Base-by-base conservation (phyloP, 177 flowering plant species). In the Telopea speciosissima region DNA sequence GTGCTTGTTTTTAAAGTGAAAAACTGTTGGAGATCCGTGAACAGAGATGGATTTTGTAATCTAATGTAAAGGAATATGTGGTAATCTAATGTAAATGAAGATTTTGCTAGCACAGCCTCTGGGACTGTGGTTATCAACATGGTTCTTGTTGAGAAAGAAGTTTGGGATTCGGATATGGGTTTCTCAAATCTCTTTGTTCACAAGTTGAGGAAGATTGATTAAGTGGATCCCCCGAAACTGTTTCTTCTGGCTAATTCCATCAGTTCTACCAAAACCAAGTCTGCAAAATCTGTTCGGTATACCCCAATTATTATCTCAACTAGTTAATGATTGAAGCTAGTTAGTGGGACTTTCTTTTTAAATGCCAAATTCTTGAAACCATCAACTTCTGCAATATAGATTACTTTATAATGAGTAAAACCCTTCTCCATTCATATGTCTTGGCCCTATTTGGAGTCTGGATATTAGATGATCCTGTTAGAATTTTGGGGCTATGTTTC, bases 71-170 rank as follows among this genome's bases (percentile, higher is more conserved):
- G n/a, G n/a, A n/a, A n/a, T n/a, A n/a, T n/a, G n/a, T n/a, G n/a
- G n/a, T n/a, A n/a, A n/a, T 33, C 85, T 25, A 85, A 87, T 77
- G 58, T 87, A 69, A 74, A 78, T 62, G 81, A 82, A 69, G 84
- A 73, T 61, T 74, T 81, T 26, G 73, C 81, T 56, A 60, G 69
- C 62, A 45, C 82, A 63, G 69, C 74, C 63, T 71, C 69, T 62
- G 82, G 78, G 31, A 81, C 63, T 36, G 28, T 68, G 44, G 65
- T 26, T 54, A 56, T 82, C 36, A 62, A 86, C 66, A 78, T 91
- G 87, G 78, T 95, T 49, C 75, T 95, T 25, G 77, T 95, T 33
- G 99, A 95, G 66, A 83, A 90, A 66, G 97, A 92, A 70, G 80
- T 81, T 19, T 95, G 97, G 97, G 83, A 87, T 45, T 77, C 72